Evolutionary conservation across 2,329 filamentous ascomycete genomes (phyloP), one percentile per base, ranked within the genome.

Genomic region (Clarireedia homoeocarpa): DNA sequence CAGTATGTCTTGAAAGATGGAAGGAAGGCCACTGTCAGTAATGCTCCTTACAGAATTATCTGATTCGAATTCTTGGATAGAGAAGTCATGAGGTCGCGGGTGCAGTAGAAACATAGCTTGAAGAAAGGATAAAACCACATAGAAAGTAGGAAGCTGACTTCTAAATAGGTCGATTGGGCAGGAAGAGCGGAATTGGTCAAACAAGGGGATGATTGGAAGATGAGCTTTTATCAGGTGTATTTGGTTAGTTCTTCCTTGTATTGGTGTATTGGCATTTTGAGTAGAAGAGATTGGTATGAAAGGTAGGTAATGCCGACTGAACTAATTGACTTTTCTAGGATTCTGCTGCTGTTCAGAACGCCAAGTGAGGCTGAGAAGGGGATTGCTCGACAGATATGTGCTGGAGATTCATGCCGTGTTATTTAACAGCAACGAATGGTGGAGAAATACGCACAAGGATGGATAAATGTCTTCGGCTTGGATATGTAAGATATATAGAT

Each of bases 1-100:
- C 15, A 51, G 44, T 82, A 80, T 66, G 72, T 64, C 14, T 63
- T 82, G 53, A 80, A 78, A 63, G 75, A 76, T 63, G 79, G 77
- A 15, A 61, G 58, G 53, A 62, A 63, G 26, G 58, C 58, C 9
- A 51, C 61, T 26, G 63, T 65, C 10, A 49, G 61, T 61, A 30
- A 15, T 50, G 44, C 20, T 36, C 34, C 42, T 15, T 12, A 51
- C 39, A 39, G 23, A 38, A 5, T 9, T 51, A 34, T 38, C 10
- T 34, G 30, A 12, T 34, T 34, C 4, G 12, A 12, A 34, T 12
- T 12, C 30, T 34, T 12, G 4, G 27, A 34, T 12, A 12, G 10
- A 34, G 30, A 34, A 34, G 30, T 34, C 30, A 34, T 34, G 10
- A 12, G 10, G 30, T 34, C 30, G 12, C 30, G 30, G 10, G 30